Conservation (phyloP, 2,329 filamentous ascomycete genomes). For the Stagonosporopsis rhizophila region DNA sequence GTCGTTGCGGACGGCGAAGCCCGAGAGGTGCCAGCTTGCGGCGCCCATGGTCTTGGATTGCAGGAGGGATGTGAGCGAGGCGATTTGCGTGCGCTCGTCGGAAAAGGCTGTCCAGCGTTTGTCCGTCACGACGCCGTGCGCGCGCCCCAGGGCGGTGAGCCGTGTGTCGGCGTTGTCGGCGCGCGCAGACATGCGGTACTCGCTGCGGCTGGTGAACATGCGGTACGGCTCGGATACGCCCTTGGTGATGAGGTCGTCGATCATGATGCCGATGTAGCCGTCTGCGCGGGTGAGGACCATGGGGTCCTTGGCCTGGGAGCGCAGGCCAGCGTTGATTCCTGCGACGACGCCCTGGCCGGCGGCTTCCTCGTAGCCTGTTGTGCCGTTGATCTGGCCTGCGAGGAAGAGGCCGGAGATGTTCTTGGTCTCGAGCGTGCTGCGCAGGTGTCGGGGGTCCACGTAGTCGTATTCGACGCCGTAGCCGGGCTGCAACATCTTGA, state of each 20-base stretch:
- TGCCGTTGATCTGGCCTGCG: slow-evolving; percentile 97
- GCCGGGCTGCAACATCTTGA: slow-evolving; percentile 89
- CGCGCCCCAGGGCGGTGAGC: slow-evolving; percentile 78
- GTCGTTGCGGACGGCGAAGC: slow-evolving; percentile 74
- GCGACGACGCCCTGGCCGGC: slow-evolving; percentile 92
- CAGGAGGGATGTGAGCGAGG: slow-evolving; percentile 69
- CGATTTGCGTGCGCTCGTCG: slow-evolving; percentile 71
- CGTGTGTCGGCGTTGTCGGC: slow-evolving; percentile 93
- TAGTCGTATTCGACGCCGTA: slow-evolving; percentile 99
- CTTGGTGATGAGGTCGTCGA: slow-evolving; percentile 96
- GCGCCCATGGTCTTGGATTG: slow-evolving; percentile 64
- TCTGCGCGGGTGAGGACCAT: slow-evolving; percentile 80
- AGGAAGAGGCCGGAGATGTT: slow-evolving; percentile 86
- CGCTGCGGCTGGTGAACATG: slow-evolving; percentile 96
- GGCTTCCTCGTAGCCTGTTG: slow-evolving; percentile 97
- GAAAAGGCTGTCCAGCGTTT: slow-evolving; percentile 75
- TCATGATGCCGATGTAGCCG: slow-evolving; percentile 98
- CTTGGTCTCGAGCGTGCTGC: slow-evolving; percentile 93
- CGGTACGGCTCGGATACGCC: slow-evolving; percentile 96
- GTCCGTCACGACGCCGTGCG: slow-evolving; percentile 80
- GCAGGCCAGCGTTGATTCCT: slow-evolving; percentile 91
- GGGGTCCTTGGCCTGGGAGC: slow-evolving; percentile 69
- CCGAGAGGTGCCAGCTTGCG: slow-evolving; percentile 71
- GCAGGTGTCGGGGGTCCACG: slow-evolving; percentile 87
- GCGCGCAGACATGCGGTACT: slow-evolving; percentile 91